These are phyloP conservation scores for Cucumis cinereus DNA, from an alignment of 306 rosid genomes.

Conservation along the genomic window DNA sequence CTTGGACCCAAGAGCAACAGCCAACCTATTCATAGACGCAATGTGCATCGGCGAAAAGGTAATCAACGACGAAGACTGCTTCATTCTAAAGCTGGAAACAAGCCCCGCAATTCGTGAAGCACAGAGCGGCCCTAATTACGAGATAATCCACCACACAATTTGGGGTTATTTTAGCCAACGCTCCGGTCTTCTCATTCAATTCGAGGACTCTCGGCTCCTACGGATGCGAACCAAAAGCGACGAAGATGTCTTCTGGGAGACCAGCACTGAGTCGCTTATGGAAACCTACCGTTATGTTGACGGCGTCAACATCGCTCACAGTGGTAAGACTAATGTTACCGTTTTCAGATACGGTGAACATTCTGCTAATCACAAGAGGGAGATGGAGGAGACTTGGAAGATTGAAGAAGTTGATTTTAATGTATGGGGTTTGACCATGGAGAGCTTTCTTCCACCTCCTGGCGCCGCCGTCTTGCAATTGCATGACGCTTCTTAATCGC, in stretches of 20 bases:
- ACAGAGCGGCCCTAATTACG: slow-evolving; percentile 48
- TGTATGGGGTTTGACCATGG: slow-evolving; percentile 50
- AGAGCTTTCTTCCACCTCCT: slow-evolving; percentile 53
- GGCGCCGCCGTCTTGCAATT: not conserved
- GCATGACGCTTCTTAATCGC: no score
- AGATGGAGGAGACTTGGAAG: slow-evolving; percentile 77
- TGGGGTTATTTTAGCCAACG: slow-evolving; percentile 97
- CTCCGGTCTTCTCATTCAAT: slow-evolving; percentile 68
- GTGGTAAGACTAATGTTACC: slow-evolving; percentile 60
- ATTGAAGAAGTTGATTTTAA: slow-evolving; percentile 77
- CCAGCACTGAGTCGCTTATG: slow-evolving; percentile 73
- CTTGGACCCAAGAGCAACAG: slow-evolving; percentile 83
- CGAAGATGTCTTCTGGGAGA: slow-evolving; percentile 86
- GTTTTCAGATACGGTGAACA: slow-evolving; percentile 71
- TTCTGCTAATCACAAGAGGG: slow-evolving; percentile 71
- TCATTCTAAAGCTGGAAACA: slow-evolving; percentile 66
- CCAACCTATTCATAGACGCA: slow-evolving; percentile 64
- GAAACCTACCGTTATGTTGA: slow-evolving; percentile 64
- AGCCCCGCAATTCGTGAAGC: slow-evolving; percentile 63
- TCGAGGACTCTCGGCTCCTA: slow-evolving; percentile 73
- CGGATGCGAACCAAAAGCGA: slow-evolving; percentile 49
- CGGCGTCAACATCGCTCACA: slow-evolving; percentile 69
- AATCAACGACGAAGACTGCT: slow-evolving; percentile 67
- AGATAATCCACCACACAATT: slow-evolving; percentile 74
- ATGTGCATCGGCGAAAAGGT: slow-evolving; percentile 79